Conservation (phyloP, 2,329 filamentous ascomycete genomes). For the Penicillium sp. region DNA sequence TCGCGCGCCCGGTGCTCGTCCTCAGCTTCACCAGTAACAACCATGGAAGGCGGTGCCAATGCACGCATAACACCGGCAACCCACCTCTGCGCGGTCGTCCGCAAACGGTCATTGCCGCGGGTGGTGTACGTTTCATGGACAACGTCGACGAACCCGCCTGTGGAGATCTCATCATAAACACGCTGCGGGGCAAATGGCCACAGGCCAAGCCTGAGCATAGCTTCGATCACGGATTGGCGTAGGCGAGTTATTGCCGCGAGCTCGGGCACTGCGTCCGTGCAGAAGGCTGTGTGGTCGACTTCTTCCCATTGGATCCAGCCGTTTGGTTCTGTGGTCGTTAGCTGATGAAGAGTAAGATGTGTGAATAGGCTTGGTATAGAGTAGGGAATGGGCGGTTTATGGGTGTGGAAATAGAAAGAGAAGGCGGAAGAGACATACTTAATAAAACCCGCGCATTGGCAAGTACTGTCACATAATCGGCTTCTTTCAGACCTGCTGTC, state of each 20-base stretch:
- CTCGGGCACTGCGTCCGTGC: slow-evolving; percentile 14
- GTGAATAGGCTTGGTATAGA: too few relatives aligned
- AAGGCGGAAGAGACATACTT: slow-evolving; percentile 19
- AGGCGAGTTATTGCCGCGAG: slow-evolving; percentile 7
- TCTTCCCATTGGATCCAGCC: slow-evolving; percentile 34
- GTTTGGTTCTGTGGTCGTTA: slow-evolving; percentile 19
- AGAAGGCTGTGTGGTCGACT: slow-evolving; percentile 20
- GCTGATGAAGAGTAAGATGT: neutral
- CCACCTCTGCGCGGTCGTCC: slow-evolving; percentile 15
- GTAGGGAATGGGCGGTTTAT: too few relatives aligned
- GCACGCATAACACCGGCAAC: slow-evolving; percentile 15
- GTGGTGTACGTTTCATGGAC: slow-evolving; percentile 14
- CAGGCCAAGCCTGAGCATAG: slow-evolving; percentile 15
- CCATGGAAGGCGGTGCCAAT: slow-evolving; percentile 15
- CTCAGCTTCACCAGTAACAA: slow-evolving; percentile 9
- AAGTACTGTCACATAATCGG: slow-evolving; percentile 21
- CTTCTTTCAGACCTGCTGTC: slow-evolving; percentile 27
- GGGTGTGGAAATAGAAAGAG: too few relatives aligned
- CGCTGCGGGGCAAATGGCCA: slow-evolving; percentile 12
- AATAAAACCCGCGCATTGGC: slow-evolving; percentile 29
- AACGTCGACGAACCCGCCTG: slow-evolving; percentile 10
- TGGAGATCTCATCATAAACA: slow-evolving; percentile 13
- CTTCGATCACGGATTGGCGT: slow-evolving; percentile 9
- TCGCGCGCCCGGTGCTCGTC: slow-evolving; percentile 7
- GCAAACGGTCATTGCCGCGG: slow-evolving; percentile 14